A percentile compares a stretch with the other conserved stretches of the same genome.
phyloP scores from a whole-genome alignment of 2,329 filamentous ascomycete genomes.

The Exophiala sp. region DNA sequence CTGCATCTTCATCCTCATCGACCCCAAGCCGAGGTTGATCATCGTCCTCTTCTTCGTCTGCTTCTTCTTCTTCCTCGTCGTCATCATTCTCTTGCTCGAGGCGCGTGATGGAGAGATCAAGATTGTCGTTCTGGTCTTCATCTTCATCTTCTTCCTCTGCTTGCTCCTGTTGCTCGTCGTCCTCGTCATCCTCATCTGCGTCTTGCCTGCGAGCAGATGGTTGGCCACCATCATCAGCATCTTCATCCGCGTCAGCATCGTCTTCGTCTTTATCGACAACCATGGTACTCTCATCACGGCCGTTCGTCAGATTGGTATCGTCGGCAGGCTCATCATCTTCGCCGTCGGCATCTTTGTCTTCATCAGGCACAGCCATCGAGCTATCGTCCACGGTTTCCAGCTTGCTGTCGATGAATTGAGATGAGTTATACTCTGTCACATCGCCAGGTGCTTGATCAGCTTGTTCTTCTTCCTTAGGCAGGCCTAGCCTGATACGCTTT shows the following conservation, averaged over 20 bases:
- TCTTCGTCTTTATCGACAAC: slow-evolving; percentile 16
- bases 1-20: slow-evolving; percentile 7
- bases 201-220: slow-evolving; percentile 2
- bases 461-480: slow-evolving; percentile 24
- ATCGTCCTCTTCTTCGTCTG: slow-evolving; percentile 3
- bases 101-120: slow-evolving; percentile 1
- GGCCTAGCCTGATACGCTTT: slow-evolving; percentile 25
- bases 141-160: slow-evolving; percentile 14
- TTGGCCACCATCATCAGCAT: slow-evolving; percentile 12
- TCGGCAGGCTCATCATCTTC: slow-evolving; percentile 17
- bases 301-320: slow-evolving; percentile 14
- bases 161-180: slow-evolving; percentile 4
- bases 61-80: slow-evolving; percentile 15
- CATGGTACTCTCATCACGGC: slow-evolving; percentile 17
- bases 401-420: slow-evolving; percentile 9
- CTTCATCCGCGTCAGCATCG: slow-evolving; percentile 15
- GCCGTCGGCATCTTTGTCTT: slow-evolving; percentile 35
- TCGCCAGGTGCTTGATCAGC: slow-evolving; percentile 9
- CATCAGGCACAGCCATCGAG: slow-evolving; percentile 19
- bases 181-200: slow-evolving; percentile 6
- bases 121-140: slow-evolving; percentile 5
- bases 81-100: slow-evolving; percentile 4
- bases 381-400: slow-evolving; percentile 12
- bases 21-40: slow-evolving; percentile 3
- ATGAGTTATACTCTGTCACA: slow-evolving; percentile 26